Conservation (phyloP, 2,329 filamentous ascomycete genomes). For the Paraconiothyrium sp. region DNA sequence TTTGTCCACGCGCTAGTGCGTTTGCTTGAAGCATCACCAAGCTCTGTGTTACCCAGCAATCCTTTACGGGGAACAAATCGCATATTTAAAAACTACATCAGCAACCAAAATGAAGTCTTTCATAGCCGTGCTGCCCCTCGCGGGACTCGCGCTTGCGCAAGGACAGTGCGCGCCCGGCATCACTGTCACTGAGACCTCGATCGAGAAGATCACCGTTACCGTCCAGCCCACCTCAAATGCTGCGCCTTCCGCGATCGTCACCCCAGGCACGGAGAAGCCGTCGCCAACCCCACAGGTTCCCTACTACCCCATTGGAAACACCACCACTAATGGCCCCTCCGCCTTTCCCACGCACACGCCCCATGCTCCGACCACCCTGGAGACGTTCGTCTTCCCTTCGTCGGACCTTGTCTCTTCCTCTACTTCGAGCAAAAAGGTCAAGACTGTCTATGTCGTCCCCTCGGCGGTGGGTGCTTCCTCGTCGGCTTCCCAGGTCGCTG, state of each 20-base stretch:
- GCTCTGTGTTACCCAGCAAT: not conserved
- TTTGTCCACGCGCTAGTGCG: conserved; percentile 17
- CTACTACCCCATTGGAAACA: conserved; percentile 22
- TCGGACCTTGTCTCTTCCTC: conserved; percentile 9
- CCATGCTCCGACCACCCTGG: conserved; percentile 15
- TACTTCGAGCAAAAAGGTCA: conserved; percentile 17
- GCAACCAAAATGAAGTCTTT: conserved; percentile 38
- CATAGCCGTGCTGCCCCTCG: conserved; percentile 37
- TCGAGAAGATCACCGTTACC: conserved; percentile 37
- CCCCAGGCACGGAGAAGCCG: conserved; percentile 4
- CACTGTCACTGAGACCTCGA: conserved; percentile 26
- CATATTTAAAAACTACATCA: not conserved
- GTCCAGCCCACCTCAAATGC: conserved; percentile 23
- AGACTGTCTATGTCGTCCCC: conserved; percentile 28
- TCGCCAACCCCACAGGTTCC: conserved; percentile 3
- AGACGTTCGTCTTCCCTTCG: conserved; percentile 13
- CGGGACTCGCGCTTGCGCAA: conserved; percentile 37
- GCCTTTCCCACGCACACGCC: conserved; percentile 11
- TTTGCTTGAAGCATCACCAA: conserved; percentile 17
- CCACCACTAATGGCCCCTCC: conserved; percentile 16
- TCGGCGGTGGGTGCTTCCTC: conserved; percentile 9
- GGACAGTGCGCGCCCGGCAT: conserved; percentile 29
- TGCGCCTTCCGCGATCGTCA: conserved; percentile 12
- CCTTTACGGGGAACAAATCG: conserved; percentile 13
- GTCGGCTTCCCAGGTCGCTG: conserved; percentile 4